phyloP scores from a whole-genome alignment of 2,329 filamentous ascomycete genomes.

The Aspergillus awamori region DNA sequence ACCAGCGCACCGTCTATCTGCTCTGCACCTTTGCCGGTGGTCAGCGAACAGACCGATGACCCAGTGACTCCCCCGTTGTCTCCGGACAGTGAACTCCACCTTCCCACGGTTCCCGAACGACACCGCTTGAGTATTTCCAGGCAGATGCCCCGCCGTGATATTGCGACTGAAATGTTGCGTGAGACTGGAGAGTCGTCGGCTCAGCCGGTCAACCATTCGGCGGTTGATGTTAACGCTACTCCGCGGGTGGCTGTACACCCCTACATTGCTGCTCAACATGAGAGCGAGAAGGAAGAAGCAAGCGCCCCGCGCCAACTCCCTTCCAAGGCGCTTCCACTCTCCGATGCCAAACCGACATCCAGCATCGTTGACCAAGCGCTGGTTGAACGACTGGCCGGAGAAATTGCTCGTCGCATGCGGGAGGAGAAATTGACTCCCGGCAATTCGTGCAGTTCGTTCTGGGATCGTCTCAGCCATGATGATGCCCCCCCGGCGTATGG shows the following conservation, averaged over 20 bases:
- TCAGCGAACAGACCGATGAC: conserved; percentile 63
- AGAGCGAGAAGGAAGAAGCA: conserved; percentile 33
- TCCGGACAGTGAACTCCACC: conserved; percentile 41
- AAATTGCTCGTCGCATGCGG: conserved; percentile 82
- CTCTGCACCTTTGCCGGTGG: conserved; percentile 58
- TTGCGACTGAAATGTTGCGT: conserved; percentile 23
- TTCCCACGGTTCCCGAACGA: conserved; percentile 40
- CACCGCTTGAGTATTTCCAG: conserved; percentile 35
- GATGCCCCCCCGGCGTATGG: conserved; percentile 49
- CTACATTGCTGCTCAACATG: conserved; percentile 17
- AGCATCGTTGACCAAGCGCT: conserved; percentile 51
- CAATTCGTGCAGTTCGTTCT: conserved; percentile 39
- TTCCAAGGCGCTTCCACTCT: conserved; percentile 40
- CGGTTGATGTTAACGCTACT: conserved; percentile 37
- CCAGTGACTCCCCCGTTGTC: conserved; percentile 56
- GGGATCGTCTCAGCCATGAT: conserved; percentile 40
- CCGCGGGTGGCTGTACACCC: conserved; percentile 35
- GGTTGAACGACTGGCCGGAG: conserved; percentile 76
- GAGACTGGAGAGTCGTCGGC: conserved; percentile 33
- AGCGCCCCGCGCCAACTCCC: conserved; percentile 34
- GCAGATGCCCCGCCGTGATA: conserved; percentile 26
- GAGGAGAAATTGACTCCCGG: conserved; percentile 68
- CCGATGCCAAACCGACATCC: conserved; percentile 33
- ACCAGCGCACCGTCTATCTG: conserved; percentile 52
- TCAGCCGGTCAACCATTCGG: conserved; percentile 24